Evolutionary conservation across 257 asterid species (phyloP).

Genomic region (Scutellaria baicalensis): DNA sequence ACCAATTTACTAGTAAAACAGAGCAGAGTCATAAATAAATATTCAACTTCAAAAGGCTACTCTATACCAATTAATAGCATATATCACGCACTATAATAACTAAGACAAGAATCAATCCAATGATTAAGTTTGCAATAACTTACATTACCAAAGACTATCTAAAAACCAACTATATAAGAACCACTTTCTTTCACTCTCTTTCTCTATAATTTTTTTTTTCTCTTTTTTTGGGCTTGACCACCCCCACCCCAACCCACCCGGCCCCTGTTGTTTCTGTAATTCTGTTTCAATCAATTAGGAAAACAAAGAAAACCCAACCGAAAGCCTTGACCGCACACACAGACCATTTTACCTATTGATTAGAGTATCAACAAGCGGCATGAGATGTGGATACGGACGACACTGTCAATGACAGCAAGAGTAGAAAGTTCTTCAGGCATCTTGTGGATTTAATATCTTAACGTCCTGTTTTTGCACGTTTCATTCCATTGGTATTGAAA

Average conservation of each 20-base stretch:
- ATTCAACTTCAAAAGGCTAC: conserved; percentile 8
- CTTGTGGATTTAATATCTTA: conserved; percentile 19
- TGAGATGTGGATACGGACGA: conserved; percentile 7
- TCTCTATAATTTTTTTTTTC: not conserved
- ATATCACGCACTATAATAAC: conserved; percentile 44
- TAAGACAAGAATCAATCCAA: conserved; percentile 74
- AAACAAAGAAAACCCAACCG: conserved; percentile 22
- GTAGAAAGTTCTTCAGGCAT: conserved; percentile 6
- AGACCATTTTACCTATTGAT: conserved; percentile 8
- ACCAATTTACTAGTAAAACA: not conserved
- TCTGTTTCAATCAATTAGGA: conserved; percentile 21
- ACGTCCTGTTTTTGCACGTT: conserved; percentile 95
- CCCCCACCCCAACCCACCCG: not conserved
- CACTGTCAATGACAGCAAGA: conserved; percentile 12
- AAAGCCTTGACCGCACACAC: conserved; percentile 20
- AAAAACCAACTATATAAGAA: conserved; percentile 22
- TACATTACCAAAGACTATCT: conserved; percentile 20
- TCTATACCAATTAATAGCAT: conserved; percentile 20
- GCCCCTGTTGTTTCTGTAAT: conserved; percentile 12
- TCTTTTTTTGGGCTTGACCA: not conserved
- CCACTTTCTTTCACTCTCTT: not conserved
- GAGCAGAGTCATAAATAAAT: not conserved
- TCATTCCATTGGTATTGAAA: conserved; percentile 86
- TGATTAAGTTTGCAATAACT: conserved; percentile 31
- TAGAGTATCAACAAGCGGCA: conserved; percentile 8